Percentiles rank a stretch among this genome's conserved stretches.
phyloP scores from a whole-genome alignment of 176 grass and related monocot genomes.

The Bromus sterilis region DNA sequence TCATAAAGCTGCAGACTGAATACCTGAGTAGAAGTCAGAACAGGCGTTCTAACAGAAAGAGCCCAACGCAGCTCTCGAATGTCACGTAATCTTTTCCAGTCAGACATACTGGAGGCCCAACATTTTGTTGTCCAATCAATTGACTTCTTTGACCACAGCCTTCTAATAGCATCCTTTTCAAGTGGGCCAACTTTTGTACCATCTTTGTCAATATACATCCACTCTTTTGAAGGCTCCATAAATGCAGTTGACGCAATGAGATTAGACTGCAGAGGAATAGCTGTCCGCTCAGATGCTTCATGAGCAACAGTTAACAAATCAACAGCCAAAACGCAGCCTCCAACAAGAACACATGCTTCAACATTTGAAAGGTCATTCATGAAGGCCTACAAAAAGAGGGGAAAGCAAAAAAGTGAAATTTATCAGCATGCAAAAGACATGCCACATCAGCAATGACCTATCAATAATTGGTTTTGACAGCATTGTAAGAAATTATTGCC shows the following conservation, averaged over 20 bases:
- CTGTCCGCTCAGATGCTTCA: conserved; percentile 87
- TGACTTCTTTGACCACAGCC: conserved; percentile 82
- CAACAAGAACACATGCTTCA: conserved; percentile 92
- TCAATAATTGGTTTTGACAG: not conserved
- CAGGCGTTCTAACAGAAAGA: conserved; percentile 71
- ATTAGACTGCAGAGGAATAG: conserved; percentile 97
- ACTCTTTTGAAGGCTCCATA: conserved; percentile 95
- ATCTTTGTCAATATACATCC: conserved; percentile 96
- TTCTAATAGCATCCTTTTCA: conserved; percentile 96
- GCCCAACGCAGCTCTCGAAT: conserved; percentile 94
- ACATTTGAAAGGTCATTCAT: conserved; percentile 95
- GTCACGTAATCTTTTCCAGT: conserved; percentile 94
- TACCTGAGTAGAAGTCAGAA: conserved; percentile 94
- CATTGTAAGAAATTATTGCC: conserved; percentile 2
- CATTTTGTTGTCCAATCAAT: conserved; percentile 97
- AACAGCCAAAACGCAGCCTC: conserved; percentile 89
- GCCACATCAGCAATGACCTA: not conserved
- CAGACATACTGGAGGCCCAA: conserved; percentile 92
- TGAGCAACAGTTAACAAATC: conserved; percentile 83
- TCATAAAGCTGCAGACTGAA: conserved; percentile 7
- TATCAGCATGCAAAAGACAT: conserved; percentile 24
- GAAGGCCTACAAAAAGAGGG: conserved; percentile 56
- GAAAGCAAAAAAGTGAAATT: conserved; percentile 10
- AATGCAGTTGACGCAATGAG: conserved; percentile 86
- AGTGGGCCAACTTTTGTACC: conserved; percentile 76